Evolutionary conservation across 208 protist genomes (phyloP).

Genomic region (Crithidia fasciculata): DNA sequence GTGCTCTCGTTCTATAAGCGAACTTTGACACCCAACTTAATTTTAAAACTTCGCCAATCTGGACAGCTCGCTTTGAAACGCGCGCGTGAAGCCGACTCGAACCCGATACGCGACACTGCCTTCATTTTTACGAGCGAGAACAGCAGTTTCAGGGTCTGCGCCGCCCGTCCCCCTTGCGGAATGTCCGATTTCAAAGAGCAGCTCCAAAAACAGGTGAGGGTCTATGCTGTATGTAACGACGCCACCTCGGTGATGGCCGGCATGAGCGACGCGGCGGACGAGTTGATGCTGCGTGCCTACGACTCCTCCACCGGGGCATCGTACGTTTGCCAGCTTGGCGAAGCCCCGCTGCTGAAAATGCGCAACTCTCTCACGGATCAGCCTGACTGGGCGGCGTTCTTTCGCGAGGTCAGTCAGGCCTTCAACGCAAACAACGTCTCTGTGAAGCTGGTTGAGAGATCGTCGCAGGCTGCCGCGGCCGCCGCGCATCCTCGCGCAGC

Average conservation of each 20-base stretch:
- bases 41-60: no score
- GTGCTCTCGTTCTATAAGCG: no score
- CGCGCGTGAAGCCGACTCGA: no score
- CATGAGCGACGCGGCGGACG: conserved; percentile 59
- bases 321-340: conserved; percentile 61
- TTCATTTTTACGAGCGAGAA: no score
- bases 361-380: conserved; percentile 43
- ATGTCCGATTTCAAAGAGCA: conserved; percentile 54
- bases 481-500: conserved; percentile 6
- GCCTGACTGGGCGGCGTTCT: conserved; percentile 68
- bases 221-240: conserved; percentile 54
- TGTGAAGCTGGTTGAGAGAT: conserved; percentile 4
- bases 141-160: no score
- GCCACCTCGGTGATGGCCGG: conserved; percentile 61
- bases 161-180: background rate
- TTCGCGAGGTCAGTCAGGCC: conserved; percentile 46
- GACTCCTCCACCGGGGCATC: conserved; percentile 34
- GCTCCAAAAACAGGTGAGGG: conserved; percentile 54
- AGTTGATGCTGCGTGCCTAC: conserved; percentile 59
- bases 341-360: conserved; percentile 39
- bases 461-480: background rate
- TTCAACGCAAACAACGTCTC: conserved; percentile 52
- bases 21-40: no score
- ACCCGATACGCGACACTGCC: no score
- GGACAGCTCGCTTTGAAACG: no score